Evolutionary conservation across 2,329 filamentous ascomycete species (phyloP).

Genomic region (Fusarium chlamydosporum): DNA sequence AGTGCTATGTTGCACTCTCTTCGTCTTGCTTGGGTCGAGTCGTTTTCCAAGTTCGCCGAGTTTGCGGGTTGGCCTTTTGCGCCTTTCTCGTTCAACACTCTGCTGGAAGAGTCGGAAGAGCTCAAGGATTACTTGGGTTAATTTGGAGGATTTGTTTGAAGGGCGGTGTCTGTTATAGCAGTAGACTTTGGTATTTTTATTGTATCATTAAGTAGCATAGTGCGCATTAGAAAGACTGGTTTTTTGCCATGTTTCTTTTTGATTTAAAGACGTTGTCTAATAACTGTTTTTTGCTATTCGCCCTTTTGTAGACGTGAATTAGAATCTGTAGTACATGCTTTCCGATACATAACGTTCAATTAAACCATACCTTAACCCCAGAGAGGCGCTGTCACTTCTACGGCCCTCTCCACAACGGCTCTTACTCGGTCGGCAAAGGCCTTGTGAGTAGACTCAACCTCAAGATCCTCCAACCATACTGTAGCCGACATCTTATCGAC

Average conservation of each 20-base stretch:
- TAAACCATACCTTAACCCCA: constrained; percentile 62
- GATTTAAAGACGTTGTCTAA: constrained; percentile 5
- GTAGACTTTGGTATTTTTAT: constrained; percentile 53
- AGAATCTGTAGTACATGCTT: background rate
- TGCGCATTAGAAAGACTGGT: constrained; percentile 46
- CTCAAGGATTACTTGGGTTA: constrained; percentile 69
- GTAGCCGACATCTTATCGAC: constrained; percentile 90
- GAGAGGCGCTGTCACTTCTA: constrained; percentile 86
- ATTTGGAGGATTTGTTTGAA: constrained; percentile 23
- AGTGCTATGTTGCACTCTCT: constrained; percentile 95
- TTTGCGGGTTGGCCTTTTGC: constrained; percentile 89
- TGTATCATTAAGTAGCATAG: constrained; percentile 53
- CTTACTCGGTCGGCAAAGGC: constrained; percentile 86
- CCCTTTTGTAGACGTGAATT: background rate
- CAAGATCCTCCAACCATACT: constrained; percentile 92
- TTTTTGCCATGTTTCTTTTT: constrained; percentile 24
- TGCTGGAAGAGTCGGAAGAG: constrained; percentile 85
- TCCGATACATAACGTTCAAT: background rate
- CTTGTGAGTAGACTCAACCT: constrained; percentile 86
- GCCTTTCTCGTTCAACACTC: constrained; percentile 87
- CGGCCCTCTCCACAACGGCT: constrained; percentile 89
- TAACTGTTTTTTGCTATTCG: background rate
- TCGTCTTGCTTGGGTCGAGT: constrained; percentile 95
- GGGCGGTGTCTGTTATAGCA: constrained; percentile 41
- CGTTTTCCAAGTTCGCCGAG: constrained; percentile 97